phyloP scores from a whole-genome alignment of 176 grass and related monocot genomes.

The Thalia dealbata region DNA sequence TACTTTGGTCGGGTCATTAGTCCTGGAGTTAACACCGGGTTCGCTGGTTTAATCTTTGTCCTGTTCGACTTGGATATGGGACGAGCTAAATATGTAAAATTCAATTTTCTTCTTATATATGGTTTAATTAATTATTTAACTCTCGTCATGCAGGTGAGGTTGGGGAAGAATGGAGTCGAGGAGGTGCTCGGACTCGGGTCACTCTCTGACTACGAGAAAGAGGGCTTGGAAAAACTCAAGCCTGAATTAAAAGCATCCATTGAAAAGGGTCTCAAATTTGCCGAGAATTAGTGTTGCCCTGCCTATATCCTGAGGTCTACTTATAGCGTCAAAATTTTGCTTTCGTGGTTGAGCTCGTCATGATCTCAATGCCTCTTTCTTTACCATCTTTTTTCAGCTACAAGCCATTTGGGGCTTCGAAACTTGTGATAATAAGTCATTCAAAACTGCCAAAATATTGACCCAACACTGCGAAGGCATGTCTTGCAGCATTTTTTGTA shows the following conservation, averaged over 20 bases:
- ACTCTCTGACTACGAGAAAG: slow-evolving; percentile 44
- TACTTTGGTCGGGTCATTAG: no score
- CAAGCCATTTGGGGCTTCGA: not conserved
- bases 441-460: not conserved
- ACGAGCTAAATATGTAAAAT: no score
- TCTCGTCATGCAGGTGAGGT: slow-evolving; percentile 39
- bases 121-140: no score
- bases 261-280: slow-evolving; percentile 77
- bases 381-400: not conserved
- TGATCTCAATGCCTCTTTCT: not conserved
- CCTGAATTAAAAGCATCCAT: slow-evolving; percentile 78
- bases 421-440: not conserved
- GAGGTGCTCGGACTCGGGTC: slow-evolving; percentile 36
- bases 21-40: no score
- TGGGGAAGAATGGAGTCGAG: slow-evolving; percentile 76
- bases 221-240: slow-evolving; percentile 66
- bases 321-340: slow-evolving; percentile 2
- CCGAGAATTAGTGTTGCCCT: slow-evolving; percentile 18
- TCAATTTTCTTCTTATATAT: no score
- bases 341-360: not conserved
- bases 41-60: no score
- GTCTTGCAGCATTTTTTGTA: no score
- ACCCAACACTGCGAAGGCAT: no score
- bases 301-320: not conserved
- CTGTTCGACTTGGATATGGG: no score